These are phyloP conservation scores for Triticum aestivum DNA, from an alignment of 176 grass and related monocot species.

Conservation along the genomic window DNA sequence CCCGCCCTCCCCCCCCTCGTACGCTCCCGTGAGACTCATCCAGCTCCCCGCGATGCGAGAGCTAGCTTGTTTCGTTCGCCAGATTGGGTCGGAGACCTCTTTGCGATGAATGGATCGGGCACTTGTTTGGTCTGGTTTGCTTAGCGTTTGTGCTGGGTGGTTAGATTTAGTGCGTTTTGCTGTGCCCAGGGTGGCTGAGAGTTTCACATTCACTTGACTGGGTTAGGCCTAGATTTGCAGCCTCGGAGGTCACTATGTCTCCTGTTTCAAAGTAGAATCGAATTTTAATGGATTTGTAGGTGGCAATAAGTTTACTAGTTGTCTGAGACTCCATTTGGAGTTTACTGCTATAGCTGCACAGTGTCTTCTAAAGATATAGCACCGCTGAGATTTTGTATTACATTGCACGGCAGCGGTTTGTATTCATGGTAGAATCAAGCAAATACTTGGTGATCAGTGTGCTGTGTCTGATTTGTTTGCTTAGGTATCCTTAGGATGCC, in stretches of 20 bases:
- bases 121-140: neutral
- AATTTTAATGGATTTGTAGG: neutral
- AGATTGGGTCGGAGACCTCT: slow-evolving; percentile 29
- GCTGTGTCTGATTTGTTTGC: neutral
- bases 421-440: neutral
- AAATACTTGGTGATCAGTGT: neutral
- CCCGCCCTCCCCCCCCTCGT: no score
- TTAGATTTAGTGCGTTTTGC: slow-evolving; percentile 33
- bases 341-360: neutral
- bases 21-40: neutral
- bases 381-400: neutral
- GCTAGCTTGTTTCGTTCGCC: slow-evolving; percentile 24
- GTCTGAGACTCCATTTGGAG: neutral
- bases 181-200: neutral
- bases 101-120: slow-evolving; percentile 35
- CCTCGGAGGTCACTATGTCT: neutral
- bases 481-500: neutral
- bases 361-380: neutral
- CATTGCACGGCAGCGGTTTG: neutral
- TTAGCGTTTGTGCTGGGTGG: slow-evolving; percentile 20
- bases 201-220: neutral
- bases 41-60: neutral
- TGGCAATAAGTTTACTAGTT: neutral
- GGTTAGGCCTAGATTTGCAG: slow-evolving; percentile 6
- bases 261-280: neutral